phyloP scores from a whole-genome alignment of 2,329 filamentous ascomycete species.

The Mycosphaerella arachidis region DNA sequence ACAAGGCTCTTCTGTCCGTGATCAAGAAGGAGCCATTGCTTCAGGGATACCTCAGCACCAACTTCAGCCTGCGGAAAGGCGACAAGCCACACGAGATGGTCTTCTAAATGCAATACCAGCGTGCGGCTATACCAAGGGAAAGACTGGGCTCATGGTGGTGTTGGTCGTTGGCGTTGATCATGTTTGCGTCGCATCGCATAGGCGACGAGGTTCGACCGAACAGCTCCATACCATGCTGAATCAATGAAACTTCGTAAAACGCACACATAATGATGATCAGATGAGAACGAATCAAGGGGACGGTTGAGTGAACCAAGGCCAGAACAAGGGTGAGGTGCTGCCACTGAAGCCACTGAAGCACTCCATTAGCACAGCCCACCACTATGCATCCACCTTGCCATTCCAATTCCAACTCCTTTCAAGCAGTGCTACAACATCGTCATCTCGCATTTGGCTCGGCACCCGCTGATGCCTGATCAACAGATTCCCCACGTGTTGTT shows the following conservation, averaged over 20 bases:
- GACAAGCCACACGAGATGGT: conserved; percentile 99
- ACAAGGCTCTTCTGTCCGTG: conserved; percentile 89
- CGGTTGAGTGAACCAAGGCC: too few species aligned
- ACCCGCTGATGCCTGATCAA: too few species aligned
- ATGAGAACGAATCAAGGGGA: background rate
- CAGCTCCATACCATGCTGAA: conserved; percentile 12
- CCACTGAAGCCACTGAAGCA: too few species aligned
- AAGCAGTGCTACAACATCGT: too few species aligned
- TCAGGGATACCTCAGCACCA: conserved; percentile 85
- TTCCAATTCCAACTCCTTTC: too few species aligned
- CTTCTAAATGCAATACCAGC: conserved; percentile 63
- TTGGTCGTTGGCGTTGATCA: conserved; percentile 19
- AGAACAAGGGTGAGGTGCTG: too few species aligned
- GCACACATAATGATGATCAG: background rate
- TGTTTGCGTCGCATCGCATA: conserved; percentile 16
- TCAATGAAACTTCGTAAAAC: conserved; percentile 17
- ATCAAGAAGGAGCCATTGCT: conserved; percentile 99
- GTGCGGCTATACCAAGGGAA: conserved; percentile 6
- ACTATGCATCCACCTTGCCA: too few species aligned
- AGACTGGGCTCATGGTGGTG: conserved; percentile 20
- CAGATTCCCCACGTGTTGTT: too few species aligned
- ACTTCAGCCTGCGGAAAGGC: conserved; percentile 98
- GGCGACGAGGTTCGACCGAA: conserved; percentile 9
- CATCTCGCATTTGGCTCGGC: too few species aligned
- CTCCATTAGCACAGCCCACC: too few species aligned